Base-by-base conservation (phyloP, 164 flowering plant genomes). In the Aristolochia californica region DNA sequence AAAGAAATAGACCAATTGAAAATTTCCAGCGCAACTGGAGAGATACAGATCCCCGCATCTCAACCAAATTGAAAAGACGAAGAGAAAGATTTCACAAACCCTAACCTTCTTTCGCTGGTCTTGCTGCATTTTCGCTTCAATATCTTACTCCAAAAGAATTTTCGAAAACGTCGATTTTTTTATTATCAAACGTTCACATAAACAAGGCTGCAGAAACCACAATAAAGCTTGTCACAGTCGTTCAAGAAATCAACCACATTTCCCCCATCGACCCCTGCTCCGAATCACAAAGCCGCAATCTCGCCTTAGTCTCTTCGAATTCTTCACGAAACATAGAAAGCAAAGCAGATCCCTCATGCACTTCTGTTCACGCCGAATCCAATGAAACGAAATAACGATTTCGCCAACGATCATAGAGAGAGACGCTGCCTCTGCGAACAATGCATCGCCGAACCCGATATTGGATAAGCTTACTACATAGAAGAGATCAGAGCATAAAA, bases 241-340 rank as follows among this genome's bases (percentile, higher is more conserved):
- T 22, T 26, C 22, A 50, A 8, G 16, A 59, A 66, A 57, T 82
- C 73, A 87, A 59, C 95, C 90, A 63, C 95, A 87, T 79, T 82
- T 82, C 53, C 90, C 95, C 88, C 95, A 87, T 48, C 88, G 68
- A 55, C 87, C 90, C 60, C 90, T 77, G 71, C 90, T 82, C 67
- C 86, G 62, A 13, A 83, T 82, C 56, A 80, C 80, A 63, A 87
- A 70, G 10, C 75, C 77, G 58, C 63, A 82, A 65, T 87, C 86
- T 72, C 80, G 69, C 71, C 72, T 69, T 45, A 62, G 55, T 62
- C 74, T 63, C 65, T 72, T 68, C 27, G 50, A 78, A 43, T 68
- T 71, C 76, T 70, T 60, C 64, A 43, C 71, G 25, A 56, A 72
- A 56, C 77, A 74, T 57, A 66, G 63, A 70, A 73, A 62, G 13